Percentiles rank a stretch among this genome's conserved stretches.
Conservation (phyloP, 345 rosid genomes). For the Euphorbia peplus region DNA sequence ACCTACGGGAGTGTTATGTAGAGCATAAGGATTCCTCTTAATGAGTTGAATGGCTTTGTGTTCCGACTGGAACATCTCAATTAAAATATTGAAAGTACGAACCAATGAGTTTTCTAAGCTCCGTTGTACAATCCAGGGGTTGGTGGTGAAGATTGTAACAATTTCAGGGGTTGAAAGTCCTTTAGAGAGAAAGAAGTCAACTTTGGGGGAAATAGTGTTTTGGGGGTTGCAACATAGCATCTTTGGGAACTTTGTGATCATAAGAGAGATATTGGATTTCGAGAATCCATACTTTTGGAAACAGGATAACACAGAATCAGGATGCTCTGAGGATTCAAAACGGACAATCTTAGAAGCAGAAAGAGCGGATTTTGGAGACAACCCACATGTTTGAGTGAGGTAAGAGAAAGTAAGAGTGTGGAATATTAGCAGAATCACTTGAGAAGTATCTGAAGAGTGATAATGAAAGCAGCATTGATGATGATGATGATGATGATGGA, state of each 20-base stretch:
- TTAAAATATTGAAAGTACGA: conserved; percentile 16
- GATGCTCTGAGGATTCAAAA: too few species aligned
- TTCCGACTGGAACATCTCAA: conserved; percentile 4
- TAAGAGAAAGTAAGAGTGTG: conserved; percentile 32
- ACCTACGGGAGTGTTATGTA: not conserved
- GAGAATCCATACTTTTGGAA: too few species aligned
- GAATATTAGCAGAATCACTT: not conserved
- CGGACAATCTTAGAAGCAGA: too few species aligned
- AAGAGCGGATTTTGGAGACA: too few species aligned
- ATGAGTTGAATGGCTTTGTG: not conserved
- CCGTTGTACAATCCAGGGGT: not conserved
- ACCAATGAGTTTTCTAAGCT: conserved; percentile 14
- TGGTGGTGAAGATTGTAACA: not conserved
- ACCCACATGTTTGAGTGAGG: conserved; percentile 34
- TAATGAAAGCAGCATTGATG: not conserved
- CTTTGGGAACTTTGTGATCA: conserved; percentile 9
- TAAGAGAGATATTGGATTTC: conserved; percentile 14
- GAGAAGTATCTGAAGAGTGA: too few species aligned
- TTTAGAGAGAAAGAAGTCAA: conserved; percentile 23
- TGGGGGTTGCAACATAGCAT: conserved; percentile 16
- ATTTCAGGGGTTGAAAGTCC: conserved; percentile 14
- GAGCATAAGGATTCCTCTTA: not conserved
- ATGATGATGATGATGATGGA: not conserved
- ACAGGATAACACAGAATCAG: too few species aligned
- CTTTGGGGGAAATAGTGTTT: conserved; percentile 30